Evolutionary conservation across 306 rosid species (phyloP).

Genomic region (Delonix regia): DNA sequence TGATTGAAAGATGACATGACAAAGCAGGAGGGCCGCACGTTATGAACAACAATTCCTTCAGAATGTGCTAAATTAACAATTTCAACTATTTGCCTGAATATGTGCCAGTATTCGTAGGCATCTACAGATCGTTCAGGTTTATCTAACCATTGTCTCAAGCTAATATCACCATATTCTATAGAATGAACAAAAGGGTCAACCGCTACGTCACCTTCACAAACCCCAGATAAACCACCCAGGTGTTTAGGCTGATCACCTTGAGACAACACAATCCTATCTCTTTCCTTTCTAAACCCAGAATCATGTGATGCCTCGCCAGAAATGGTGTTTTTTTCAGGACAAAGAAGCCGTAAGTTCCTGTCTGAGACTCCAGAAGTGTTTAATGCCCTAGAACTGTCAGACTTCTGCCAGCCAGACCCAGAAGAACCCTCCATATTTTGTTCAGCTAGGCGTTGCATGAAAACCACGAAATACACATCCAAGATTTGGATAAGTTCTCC

Average conservation of each 20-base stretch:
- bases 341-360: conserved; percentile 54
- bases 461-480: conserved; percentile 51
- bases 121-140: conserved; percentile 73
- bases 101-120: conserved; percentile 75
- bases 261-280: conserved; percentile 52
- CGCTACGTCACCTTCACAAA: conserved; percentile 59
- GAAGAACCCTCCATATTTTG: conserved; percentile 81
- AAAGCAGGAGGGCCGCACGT: conserved; percentile 96
- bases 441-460: conserved; percentile 66
- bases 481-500: conserved; percentile 44
- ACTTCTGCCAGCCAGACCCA: conserved; percentile 62
- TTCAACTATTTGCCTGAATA: conserved; percentile 87
- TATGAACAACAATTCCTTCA: conserved; percentile 91
- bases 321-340: conserved; percentile 42
- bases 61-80: conserved; percentile 79
- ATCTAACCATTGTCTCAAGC: conserved; percentile 97
- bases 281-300: conserved; percentile 54
- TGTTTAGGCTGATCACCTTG: conserved; percentile 48
- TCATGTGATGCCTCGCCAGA: conserved; percentile 54
- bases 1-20: conserved; percentile 93
- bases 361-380: conserved; percentile 65
- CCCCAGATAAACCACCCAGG: conserved; percentile 65
- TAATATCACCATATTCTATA: conserved; percentile 77
- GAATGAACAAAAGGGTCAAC: conserved; percentile 59
- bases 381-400: conserved; percentile 66